Conservation (phyloP, 1,139 yeast species). For the Meyerozyma athensensis region DNA sequence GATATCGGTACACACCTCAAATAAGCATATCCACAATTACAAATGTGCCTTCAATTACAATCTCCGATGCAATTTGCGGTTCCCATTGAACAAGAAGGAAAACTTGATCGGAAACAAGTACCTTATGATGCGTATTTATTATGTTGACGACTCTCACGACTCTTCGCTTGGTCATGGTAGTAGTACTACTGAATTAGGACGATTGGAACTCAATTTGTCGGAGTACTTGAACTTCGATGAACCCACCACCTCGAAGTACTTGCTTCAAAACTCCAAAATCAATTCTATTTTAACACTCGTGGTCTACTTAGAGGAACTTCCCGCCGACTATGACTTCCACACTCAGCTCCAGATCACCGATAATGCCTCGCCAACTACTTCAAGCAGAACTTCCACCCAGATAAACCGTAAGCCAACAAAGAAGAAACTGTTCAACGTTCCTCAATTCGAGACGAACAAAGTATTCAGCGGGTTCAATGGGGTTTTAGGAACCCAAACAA, state of each 20-base stretch:
- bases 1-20: constrained; percentile 30
- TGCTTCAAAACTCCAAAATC: constrained; percentile 73
- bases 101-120: constrained; percentile 38
- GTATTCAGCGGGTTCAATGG: constrained; percentile 40
- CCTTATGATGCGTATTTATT: constrained; percentile 29
- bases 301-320: constrained; percentile 35
- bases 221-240: constrained; percentile 62
- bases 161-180: constrained; percentile 7
- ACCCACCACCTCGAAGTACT: constrained; percentile 53
- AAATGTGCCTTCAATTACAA: constrained; percentile 38
- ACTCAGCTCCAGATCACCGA: constrained; percentile 38
- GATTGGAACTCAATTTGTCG: constrained; percentile 60
- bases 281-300: constrained; percentile 65
- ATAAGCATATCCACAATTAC: constrained; percentile 37
- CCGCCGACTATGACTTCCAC: constrained; percentile 39
- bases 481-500: constrained; percentile 14
- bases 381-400: constrained; percentile 3
- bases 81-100: constrained; percentile 31
- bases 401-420: constrained; percentile 4
- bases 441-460: constrained; percentile 34
- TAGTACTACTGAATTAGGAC: constrained; percentile 51
- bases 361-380: constrained; percentile 8
- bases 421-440: constrained; percentile 24
- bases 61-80: constrained; percentile 37
- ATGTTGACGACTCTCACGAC: constrained; percentile 29